Percentiles rank a stretch among this genome's conserved stretches.
These are phyloP conservation scores for Verticillium dahliae DNA, from an alignment of 2,329 filamentous ascomycete genomes.

Conservation along the genomic window DNA sequence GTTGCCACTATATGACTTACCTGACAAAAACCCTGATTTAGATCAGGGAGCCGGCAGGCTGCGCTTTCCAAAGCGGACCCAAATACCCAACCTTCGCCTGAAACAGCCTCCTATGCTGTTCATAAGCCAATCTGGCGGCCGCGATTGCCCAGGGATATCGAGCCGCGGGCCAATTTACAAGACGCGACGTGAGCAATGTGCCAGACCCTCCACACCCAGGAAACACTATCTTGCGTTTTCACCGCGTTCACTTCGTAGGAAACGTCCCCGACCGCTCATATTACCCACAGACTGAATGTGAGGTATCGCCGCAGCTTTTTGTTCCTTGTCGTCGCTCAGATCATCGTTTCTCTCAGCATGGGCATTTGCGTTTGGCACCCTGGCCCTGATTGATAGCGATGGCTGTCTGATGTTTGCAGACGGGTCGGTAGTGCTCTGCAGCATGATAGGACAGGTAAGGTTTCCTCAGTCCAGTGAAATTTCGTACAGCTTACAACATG, in stretches of 20 bases:
- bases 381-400: not conserved
- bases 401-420: not conserved
- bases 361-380: not conserved
- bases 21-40: too few species aligned
- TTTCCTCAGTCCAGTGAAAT: not conserved
- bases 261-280: not conserved
- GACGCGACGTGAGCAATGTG: conserved; percentile 1
- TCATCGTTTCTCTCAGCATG: not conserved
- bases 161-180: not conserved
- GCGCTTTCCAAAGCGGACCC: too few species aligned
- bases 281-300: not conserved
- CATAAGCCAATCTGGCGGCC: too few species aligned
- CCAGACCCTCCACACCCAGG: too few species aligned
- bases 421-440: not conserved
- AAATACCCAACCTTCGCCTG: too few species aligned
- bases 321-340: not conserved
- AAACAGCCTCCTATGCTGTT: too few species aligned
- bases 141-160: too few species aligned
- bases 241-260: not conserved
- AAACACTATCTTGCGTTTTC: not conserved
- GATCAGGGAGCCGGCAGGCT: too few species aligned
- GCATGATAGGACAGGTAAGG: not conserved
- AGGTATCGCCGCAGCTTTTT: not conserved
- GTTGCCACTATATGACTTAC: too few species aligned
- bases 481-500: not conserved